phyloP scores from a whole-genome alignment of 495 filamentous ascomycete species.

The Aspergillus carlsbadensis region DNA sequence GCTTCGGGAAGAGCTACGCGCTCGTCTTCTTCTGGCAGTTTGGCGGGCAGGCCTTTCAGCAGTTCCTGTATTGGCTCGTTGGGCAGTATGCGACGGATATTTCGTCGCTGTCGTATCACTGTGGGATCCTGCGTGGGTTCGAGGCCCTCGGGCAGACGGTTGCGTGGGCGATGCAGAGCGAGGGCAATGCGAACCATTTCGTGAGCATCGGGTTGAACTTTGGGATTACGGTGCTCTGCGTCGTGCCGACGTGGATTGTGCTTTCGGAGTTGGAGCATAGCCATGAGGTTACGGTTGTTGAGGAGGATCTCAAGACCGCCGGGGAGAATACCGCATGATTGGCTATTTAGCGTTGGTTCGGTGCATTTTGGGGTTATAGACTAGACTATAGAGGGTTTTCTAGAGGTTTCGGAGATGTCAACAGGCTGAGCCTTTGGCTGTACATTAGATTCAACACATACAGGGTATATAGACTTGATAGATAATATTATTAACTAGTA shows the following conservation, averaged over 20 bases:
- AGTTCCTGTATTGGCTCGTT: constrained; percentile 36
- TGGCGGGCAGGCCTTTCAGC: constrained; percentile 33
- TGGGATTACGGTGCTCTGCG: constrained; percentile 29
- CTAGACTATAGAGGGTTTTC: too few relatives aligned
- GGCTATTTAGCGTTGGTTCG: too few relatives aligned
- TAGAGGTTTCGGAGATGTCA: too few relatives aligned
- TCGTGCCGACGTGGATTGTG: constrained; percentile 36
- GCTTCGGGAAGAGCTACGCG: constrained; percentile 32
- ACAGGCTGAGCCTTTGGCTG: too few relatives aligned
- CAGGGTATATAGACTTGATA: too few relatives aligned
- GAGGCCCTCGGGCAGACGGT: constrained; percentile 35
- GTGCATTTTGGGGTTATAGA: too few relatives aligned
- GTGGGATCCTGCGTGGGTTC: constrained; percentile 32
- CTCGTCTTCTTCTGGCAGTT: constrained; percentile 36
- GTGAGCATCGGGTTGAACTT: constrained; percentile 37
- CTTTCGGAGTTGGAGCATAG: constrained; percentile 33
- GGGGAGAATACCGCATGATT: not conserved
- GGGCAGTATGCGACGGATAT: constrained; percentile 36
- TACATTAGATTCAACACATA: too few relatives aligned
- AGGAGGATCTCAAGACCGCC: constrained; percentile 15
- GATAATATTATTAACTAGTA: too few relatives aligned
- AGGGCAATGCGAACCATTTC: constrained; percentile 33
- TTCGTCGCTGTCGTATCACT: constrained; percentile 33
- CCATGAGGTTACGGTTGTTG: constrained; percentile 31
- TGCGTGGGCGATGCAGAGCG: constrained; percentile 37